Conservation (phyloP, 208 protist genomes). For the Leishmania martiniquensis region DNA sequence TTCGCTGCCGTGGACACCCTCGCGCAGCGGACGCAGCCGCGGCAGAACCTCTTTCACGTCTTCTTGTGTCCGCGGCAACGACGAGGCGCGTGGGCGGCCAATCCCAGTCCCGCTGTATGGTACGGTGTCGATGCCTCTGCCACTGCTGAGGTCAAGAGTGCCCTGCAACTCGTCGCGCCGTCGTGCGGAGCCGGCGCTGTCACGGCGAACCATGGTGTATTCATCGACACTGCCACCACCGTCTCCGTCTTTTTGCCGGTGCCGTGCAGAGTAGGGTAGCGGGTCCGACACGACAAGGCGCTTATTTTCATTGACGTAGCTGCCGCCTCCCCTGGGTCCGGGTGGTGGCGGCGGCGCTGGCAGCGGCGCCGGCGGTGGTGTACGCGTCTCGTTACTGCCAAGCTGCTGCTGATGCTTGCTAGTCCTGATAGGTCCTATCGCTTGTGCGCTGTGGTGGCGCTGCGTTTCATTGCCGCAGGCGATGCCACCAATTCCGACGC, state of each 20-base stretch:
- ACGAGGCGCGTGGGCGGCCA: slow-evolving; percentile 20
- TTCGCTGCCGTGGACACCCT: neutral
- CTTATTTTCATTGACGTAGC: slow-evolving; percentile 20
- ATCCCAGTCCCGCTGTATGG: neutral
- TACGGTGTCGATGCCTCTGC: neutral
- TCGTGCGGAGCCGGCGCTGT: neutral
- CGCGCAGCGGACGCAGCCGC: slow-evolving; percentile 18
- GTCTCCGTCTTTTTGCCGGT: neutral
- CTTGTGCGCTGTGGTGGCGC: neutral
- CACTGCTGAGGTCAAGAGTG: neutral
- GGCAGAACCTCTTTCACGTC: slow-evolving; percentile 25
- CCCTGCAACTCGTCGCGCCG: neutral
- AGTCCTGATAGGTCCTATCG: no score
- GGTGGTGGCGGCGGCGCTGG: neutral
- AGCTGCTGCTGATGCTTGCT: slow-evolving; percentile 6
- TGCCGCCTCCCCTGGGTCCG: slow-evolving; percentile 4
- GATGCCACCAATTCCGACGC: neutral
- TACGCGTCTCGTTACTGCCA: neutral
- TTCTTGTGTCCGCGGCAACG: slow-evolving; percentile 24
- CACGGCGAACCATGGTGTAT: neutral
- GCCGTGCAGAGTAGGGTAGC: slow-evolving; percentile 5
- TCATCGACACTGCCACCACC: neutral
- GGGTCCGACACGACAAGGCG: slow-evolving; percentile 13
- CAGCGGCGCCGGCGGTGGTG: neutral
- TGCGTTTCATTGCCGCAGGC: neutral